A percentile compares a stretch with the other conserved stretches of the same genome.
Conservation (phyloP, 2,329 filamentous ascomycete species). For the Thielaviopsis euricoi region DNA sequence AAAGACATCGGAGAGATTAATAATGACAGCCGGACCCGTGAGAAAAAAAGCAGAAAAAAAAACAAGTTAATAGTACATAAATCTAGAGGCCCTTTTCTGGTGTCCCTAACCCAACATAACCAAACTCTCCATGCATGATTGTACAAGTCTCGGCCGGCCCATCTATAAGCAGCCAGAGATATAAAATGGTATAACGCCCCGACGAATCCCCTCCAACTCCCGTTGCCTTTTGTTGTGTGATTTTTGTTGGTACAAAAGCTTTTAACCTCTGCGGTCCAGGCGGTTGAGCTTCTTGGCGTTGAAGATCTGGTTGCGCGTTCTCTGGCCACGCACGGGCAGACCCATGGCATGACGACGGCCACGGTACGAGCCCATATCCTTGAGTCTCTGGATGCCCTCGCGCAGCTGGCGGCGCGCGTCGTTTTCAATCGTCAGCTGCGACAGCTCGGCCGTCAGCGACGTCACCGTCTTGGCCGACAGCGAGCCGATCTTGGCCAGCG, state of each 20-base stretch:
- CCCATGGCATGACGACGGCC: slow-evolving; percentile 86
- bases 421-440: slow-evolving; percentile 86
- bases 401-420: slow-evolving; percentile 61
- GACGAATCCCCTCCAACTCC: no score
- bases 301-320: slow-evolving; percentile 57
- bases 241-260: no score
- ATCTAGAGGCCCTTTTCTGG: neutral
- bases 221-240: no score
- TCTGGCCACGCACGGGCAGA: slow-evolving; percentile 79
- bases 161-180: neutral
- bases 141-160: neutral
- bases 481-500: slow-evolving; percentile 59
- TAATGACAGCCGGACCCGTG: neutral
- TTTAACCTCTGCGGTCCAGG: slow-evolving; percentile 30
- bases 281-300: slow-evolving; percentile 46
- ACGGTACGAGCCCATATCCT: slow-evolving; percentile 80
- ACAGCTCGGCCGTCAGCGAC: slow-evolving; percentile 68
- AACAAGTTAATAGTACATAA: neutral
- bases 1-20: neutral
- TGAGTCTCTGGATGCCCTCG: slow-evolving; percentile 73
- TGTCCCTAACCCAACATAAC: neutral
- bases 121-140: slow-evolving; percentile 1
- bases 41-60: neutral
- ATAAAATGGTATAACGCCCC: neutral
- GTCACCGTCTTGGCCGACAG: slow-evolving; percentile 63